Evolutionary conservation across 768 basidiomycete genomes (phyloP), one percentile per base, ranked within the genome.

Genomic region (Brasilioporus rufonigricans): DNA sequence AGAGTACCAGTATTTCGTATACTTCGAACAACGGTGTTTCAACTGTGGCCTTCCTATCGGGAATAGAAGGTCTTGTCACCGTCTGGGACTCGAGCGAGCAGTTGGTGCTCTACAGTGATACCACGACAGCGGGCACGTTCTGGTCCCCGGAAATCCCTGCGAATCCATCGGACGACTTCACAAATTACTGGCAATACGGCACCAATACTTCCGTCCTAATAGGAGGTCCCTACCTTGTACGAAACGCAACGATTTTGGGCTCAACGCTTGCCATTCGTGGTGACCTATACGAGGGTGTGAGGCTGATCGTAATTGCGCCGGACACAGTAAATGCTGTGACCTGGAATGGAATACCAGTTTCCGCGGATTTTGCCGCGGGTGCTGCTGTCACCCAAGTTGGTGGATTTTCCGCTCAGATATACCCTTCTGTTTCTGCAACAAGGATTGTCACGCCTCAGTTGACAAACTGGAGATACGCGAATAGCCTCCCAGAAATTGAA

Each of bases 401-500:
- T 1, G 76, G 78, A 23, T 80, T 86, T 55, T 72, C 77, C 3
- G 83, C 77, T 0, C 70, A 77, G 33, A 63, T 90, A 36, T 63
- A 54, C 16, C 61, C 66, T n/a, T 66, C 71, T 4, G 39, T 64
- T 9, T 64, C 72, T 5, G 58, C 69, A 19, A 58, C 60, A 27
- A 69, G 61, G 1, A 70, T 81, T 31, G 61, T 61, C 2, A 67
- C 77, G 10, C 86, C 87, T 7, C 73, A 65, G 46, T 69, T 93
- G 59, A 72, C 70, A 1, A 74, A 76, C n/a, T 93, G 92, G 92
- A 86, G 76, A 68, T 93, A 82, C 66, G 77, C 77, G 52, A 81
- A 91, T 63, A 86, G 85, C 63, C 70, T 93, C 26, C 92, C 92
- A 0, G 92, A 93, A 71, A 77, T 86, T 18, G 67, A 70, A 40